These are phyloP conservation scores for Allomyces macrogynus DNA, from an alignment of 192 early-diverging fungal species.

Conservation along the genomic window DNA sequence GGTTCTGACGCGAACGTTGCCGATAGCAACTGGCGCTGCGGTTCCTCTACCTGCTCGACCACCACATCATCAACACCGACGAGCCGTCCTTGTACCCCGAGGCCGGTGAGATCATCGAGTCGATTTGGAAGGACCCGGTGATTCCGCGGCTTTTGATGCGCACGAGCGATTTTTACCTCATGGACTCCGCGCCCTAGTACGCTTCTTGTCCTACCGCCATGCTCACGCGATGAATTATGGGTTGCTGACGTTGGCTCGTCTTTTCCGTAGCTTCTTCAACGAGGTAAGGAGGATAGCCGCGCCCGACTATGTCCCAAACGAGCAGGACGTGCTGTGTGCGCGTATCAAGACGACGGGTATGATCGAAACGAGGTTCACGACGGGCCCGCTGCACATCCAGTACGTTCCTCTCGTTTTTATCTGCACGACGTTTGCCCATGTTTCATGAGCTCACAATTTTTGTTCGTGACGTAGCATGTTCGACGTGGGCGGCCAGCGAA, in stretches of 20 bases:
- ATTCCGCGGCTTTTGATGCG: conserved; percentile 42
- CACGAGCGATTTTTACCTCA: conserved; percentile 65
- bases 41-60: conserved; percentile 1
- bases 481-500: conserved; percentile 70
- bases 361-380: conserved; percentile 80
- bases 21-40: conserved; percentile 10
- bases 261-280: conserved; percentile 58
- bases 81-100: conserved; percentile 32
- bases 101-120: conserved; percentile 47
- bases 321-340: conserved; percentile 87
- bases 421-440: neutral
- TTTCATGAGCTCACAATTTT: neutral
- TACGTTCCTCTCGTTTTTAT: conserved; percentile 21
- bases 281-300: conserved; percentile 65
- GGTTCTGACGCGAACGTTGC: conserved; percentile 9
- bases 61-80: conserved; percentile 33
- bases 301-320: conserved; percentile 69
- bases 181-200: conserved; percentile 83
- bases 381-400: conserved; percentile 77
- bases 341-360: conserved; percentile 95
- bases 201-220: conserved; percentile 3
- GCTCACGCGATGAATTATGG: neutral
- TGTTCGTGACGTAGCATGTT: conserved; percentile 35
- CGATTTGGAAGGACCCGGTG: conserved; percentile 48
- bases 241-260: neutral